Base-by-base conservation (phyloP, 169 alveolate genomes). In the Eimeria maxima region DNA sequence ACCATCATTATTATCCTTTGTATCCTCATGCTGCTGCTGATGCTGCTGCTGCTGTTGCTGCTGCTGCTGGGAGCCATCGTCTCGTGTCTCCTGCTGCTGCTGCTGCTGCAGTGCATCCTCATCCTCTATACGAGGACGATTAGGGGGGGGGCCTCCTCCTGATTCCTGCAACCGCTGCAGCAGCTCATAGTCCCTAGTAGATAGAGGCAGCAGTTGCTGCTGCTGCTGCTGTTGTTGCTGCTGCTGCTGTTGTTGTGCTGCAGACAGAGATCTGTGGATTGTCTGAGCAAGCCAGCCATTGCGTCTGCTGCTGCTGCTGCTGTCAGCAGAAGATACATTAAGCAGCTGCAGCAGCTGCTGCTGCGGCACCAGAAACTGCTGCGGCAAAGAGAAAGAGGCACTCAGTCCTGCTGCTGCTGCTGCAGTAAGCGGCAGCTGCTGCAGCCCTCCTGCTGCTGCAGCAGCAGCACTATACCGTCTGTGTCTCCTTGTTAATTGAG, bases 261-360 rank as follows among this genome's bases (percentile, higher is more conserved):
- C 67, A 57, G 67, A 16, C 7, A 80, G 90, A 42, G 90, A 80
- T 14, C 69, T 16, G 90, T 80, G 90, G 42, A 80, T 80, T 44
- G 90, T 80, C 71, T 80, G 90, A 5, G 90, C 90, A 6, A 80
- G 90, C 90, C 90, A 80, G 90, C 90, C 90, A 63, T 80, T 80
- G 42, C 90, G 90, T 55, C 89, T 78, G 89, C 47, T 80, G 90
- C 90, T 50, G 69, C 67, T 55, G 50, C 76, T 16, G 74, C 91
- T 38, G 91, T 11, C 91, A 24, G 91, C 74, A 27, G 50, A 7
- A 3, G 65, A 63, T 20, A 42, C 63, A 24, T 11, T 50, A n/a
- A 53, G 74, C 33, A 50, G 76, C 91, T 24, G 91, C 91, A 53
- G 91, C 69, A 5, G 45, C 91, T 53, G 55, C 73, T 53, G 91